These are phyloP conservation scores for Boechera retrofracta DNA, from an alignment of 345 rosid genomes.

Conservation along the genomic window DNA sequence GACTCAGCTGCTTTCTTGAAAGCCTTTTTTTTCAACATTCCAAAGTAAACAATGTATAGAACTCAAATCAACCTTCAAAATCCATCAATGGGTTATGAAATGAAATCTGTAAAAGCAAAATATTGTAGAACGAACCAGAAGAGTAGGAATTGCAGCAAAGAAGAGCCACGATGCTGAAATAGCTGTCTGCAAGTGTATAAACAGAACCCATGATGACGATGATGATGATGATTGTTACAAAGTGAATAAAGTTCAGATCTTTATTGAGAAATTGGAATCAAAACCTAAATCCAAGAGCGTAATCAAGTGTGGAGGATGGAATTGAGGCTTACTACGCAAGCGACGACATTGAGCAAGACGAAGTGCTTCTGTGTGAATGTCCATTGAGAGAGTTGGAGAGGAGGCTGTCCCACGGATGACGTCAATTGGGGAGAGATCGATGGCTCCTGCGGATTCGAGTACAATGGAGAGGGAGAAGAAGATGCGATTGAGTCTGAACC, in stretches of 20 bases:
- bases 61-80: not conserved
- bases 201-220: not conserved
- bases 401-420: conserved; percentile 62
- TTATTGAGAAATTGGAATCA: not conserved
- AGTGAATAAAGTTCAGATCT: not conserved
- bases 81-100: not conserved
- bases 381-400: conserved; percentile 64
- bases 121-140: conserved; percentile 57
- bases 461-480: conserved; percentile 25
- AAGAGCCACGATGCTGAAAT: conserved; percentile 85
- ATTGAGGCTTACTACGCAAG: conserved; percentile 59
- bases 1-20: conserved; percentile 92
- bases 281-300: conserved; percentile 22
- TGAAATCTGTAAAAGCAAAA: not conserved
- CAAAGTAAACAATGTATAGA: not conserved
- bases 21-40: conserved; percentile 50
- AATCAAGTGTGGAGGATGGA: not conserved
- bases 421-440: conserved; percentile 50
- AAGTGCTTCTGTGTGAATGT: conserved; percentile 71
- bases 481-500: conserved; percentile 19
- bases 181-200: conserved; percentile 57
- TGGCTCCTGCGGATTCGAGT: conserved; percentile 30
- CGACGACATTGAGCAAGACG: conserved; percentile 62
- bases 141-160: conserved; percentile 85
- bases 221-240: not conserved